Conservation (phyloP, 2,329 filamentous ascomycete species). For the Fusarium guadeloupense region DNA sequence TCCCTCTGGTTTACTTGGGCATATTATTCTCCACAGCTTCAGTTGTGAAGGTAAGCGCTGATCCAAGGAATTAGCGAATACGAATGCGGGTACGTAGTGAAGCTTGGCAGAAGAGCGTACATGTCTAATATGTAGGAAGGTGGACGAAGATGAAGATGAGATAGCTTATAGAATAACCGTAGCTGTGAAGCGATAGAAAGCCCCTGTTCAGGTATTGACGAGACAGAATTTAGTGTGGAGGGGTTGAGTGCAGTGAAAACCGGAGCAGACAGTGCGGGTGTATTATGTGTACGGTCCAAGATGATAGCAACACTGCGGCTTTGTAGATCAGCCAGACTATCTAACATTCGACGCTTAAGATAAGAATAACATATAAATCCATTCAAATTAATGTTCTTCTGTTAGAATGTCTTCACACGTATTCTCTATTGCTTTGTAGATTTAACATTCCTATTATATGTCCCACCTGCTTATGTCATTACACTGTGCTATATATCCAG, state of each 20-base stretch:
- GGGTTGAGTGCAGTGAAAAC: slow-evolving; percentile 8
- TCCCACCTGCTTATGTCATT: slow-evolving; percentile 15
- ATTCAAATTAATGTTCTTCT: no score
- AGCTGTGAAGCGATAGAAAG: background rate
- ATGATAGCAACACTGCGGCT: background rate
- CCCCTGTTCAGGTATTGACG: slow-evolving; percentile 1
- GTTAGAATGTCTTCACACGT: no score
- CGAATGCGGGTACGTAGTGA: slow-evolving; percentile 18
- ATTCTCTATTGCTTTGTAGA: background rate
- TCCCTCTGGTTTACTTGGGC: slow-evolving; percentile 28
- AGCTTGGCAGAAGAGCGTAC: background rate
- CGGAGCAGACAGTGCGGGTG: slow-evolving; percentile 1
- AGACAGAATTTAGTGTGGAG: slow-evolving; percentile 27
- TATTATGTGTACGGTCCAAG: background rate
- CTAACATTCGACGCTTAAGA: no score
- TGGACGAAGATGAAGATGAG: background rate
- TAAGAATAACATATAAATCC: no score
- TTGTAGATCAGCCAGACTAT: no score
- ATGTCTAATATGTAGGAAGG: background rate
- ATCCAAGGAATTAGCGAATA: slow-evolving; percentile 22
- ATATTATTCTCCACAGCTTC: slow-evolving; percentile 33
- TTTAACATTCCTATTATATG: background rate
- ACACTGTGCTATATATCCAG: slow-evolving; percentile 11
- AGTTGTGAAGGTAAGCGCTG: background rate
- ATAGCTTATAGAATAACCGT: background rate